Conservation (phyloP, 352 stramenopile genomes). For the Phytopythium cucurbitacearum region DNA sequence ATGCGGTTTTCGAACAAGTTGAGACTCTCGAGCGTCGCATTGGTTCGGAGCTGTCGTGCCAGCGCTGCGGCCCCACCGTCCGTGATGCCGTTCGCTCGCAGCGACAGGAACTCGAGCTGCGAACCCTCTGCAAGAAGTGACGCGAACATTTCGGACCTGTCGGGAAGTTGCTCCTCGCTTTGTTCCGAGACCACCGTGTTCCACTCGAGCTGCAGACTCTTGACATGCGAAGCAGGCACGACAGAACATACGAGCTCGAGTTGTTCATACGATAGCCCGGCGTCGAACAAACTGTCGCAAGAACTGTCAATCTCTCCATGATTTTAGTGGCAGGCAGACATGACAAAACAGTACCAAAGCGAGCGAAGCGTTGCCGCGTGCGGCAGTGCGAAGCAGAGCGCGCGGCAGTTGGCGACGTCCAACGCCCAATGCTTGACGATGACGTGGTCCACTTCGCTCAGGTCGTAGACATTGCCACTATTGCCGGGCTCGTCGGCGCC, state of each 20-base stretch:
- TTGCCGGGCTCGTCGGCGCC: conserved; percentile 23
- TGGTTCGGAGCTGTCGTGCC: conserved; percentile 30
- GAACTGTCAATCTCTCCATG: too few relatives aligned
- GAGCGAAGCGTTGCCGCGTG: conserved; percentile 40
- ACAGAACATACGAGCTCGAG: conserved; percentile 41
- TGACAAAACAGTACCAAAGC: conserved; percentile 30
- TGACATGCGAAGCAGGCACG: conserved; percentile 47
- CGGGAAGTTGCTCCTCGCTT: not conserved
- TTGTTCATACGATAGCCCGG: conserved; percentile 39
- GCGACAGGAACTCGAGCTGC: conserved; percentile 45
- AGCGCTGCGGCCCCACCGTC: conserved; percentile 30
- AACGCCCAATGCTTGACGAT: conserved; percentile 63
- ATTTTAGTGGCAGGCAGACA: too few relatives aligned
- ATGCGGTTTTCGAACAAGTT: conserved; percentile 73
- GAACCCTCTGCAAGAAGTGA: conserved; percentile 33
- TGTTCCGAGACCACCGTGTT: conserved; percentile 17
- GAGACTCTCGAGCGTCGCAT: conserved; percentile 48
- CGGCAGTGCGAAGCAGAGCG: conserved; percentile 54
- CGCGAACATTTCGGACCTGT: conserved; percentile 24
- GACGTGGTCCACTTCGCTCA: conserved; percentile 55
- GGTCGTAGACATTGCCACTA: conserved; percentile 38
- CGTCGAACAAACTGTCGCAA: conserved; percentile 56
- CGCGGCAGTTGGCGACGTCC: conserved; percentile 47
- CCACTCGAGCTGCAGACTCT: conserved; percentile 67
- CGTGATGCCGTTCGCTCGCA: conserved; percentile 59